Percentiles rank a stretch among this genome's conserved stretches.
phyloP scores from a whole-genome alignment of 768 basidiomycete genomes.

The Mycena sanguinolenta region DNA sequence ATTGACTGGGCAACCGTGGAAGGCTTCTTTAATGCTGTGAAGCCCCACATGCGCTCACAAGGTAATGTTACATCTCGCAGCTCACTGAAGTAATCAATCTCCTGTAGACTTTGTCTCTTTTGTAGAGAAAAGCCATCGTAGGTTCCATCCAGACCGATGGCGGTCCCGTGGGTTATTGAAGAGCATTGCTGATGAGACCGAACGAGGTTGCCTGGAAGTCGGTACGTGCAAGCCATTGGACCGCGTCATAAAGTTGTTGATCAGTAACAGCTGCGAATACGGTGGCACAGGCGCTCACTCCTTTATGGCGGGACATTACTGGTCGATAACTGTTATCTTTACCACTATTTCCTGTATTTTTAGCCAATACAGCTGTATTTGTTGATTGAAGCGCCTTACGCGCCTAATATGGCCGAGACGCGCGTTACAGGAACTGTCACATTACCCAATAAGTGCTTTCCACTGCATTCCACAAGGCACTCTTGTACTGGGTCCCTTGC shows the following conservation, averaged over 20 bases:
- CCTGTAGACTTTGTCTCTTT: conserved; percentile 68
- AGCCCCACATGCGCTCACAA: conserved; percentile 64
- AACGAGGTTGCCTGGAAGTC: conserved; percentile 73
- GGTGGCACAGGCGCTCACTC: conserved; percentile 81
- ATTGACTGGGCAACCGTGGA: conserved; percentile 81
- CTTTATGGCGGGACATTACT: conserved; percentile 67
- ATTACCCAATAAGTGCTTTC: too few species aligned
- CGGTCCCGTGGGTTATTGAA: conserved; percentile 72
- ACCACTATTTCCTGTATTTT: conserved; percentile 30
- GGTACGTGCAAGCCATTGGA: conserved; percentile 54
- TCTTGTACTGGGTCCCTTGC: neutral
- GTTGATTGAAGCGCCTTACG: neutral
- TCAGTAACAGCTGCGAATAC: conserved; percentile 62
- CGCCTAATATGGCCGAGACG: conserved; percentile 1
- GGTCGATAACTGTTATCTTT: conserved; percentile 35
- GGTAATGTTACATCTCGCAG: conserved; percentile 7
- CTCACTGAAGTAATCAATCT: neutral
- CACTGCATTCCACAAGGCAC: too few species aligned
- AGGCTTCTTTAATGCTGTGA: conserved; percentile 72
- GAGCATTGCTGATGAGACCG: conserved; percentile 68
- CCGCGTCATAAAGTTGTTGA: neutral
- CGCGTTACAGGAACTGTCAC: too few species aligned
- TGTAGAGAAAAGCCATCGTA: conserved; percentile 76
- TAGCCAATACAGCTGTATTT: conserved; percentile 22
- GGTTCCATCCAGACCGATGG: conserved; percentile 90